Base-by-base conservation (phyloP, 495 filamentous ascomycete species). In the Aspergillus nanangensis region DNA sequence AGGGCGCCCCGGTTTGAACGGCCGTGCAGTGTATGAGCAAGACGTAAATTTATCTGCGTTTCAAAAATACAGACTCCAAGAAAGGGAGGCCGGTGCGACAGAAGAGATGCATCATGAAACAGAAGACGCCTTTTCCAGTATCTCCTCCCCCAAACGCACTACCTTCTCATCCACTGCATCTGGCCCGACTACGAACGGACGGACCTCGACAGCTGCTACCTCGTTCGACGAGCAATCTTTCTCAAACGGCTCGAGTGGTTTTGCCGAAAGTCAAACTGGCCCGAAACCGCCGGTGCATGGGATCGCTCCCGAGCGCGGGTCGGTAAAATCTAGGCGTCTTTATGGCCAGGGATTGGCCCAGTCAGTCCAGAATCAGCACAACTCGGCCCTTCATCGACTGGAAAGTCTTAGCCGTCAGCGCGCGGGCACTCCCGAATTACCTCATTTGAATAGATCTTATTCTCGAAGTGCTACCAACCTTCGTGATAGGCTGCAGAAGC, bases 81-180 rank as follows among this genome's bases (percentile, higher is more conserved):
- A 88, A 51, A 66, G 75, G 41, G 62, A 70, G 11, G 71, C 49
- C 70, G 73, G 22, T 37, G 43, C 7, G 50, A 52, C 20, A 58
- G 51, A 2, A 55, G 63, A 10, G 43, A 37, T 9, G 39, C 38
- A 55, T 20, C 66, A 66, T 1, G 67, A 73, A 44, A 73, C 73
- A 3, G 69, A 78, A 38, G 78, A 80, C 44, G 86, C 84, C 1
- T 77, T 81, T 9, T 77, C 82, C 3, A 72, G 74, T 14, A 75
- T 70, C 48, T 86, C 86, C 48, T 86, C 86, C 47, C 79, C 76
- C 41, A 86, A 92, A 47, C 74, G 92, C 7, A 88, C 88, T 47
- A 97, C 93, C 0, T 79, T 79, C 9, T 96, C 92, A 4, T 96
- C 93, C 0, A 92, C 87, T 0, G 86, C 83, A 17, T 96, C 91